Base-by-base conservation (phyloP, 192 early-diverging fungal genomes). In the Dispira simplex region DNA sequence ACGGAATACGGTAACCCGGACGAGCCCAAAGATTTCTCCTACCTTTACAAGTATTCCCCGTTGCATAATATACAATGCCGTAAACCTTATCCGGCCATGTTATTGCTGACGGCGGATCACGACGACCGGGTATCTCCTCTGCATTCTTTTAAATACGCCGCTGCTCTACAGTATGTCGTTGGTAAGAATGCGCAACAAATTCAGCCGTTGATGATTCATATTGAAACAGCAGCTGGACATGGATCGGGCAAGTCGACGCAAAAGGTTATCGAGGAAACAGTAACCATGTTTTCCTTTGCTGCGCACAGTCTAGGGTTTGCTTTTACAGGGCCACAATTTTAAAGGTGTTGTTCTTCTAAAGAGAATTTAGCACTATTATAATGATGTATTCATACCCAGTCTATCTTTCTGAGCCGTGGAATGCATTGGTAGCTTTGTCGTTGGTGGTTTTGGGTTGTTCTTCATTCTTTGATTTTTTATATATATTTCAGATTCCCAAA, bases 1-100 rank as follows among this genome's bases (percentile, higher is more conserved):
- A 73, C 75, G 21, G 84, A 87, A 60, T 87, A 79, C 67, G 84
- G 84, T 13, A 73, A 83, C 57, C 81, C 86, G 25, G 82, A 86
- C 46, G 74, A 77, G 20, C 68, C 73, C 64, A 83, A 82, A 64
- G 85, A 89, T 63, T 88, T 87, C 69, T 71, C 79, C 18, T 73
- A 79, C 57, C 26, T 85, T 43, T 58, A 53, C 46, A 80, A 75
- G 69, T 81, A 78, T 64, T 89, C 87, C 0, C 87, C 87, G 11
- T 53, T 86, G 10, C 87, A 89, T 70, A 89, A 86, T 64, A 77
- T 89, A 14, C 63, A 64, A 46, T 65, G 46, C 44, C 59, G 70
- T 10, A 67, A 69, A 0, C 64, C 70, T 10, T 86, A 85, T 68
- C 87, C 87, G 14, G 67, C 83, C 3, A 68, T 83, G 0, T 69